phyloP scores from a whole-genome alignment of 257 asterid species.

The Verbascum thapsus region DNA sequence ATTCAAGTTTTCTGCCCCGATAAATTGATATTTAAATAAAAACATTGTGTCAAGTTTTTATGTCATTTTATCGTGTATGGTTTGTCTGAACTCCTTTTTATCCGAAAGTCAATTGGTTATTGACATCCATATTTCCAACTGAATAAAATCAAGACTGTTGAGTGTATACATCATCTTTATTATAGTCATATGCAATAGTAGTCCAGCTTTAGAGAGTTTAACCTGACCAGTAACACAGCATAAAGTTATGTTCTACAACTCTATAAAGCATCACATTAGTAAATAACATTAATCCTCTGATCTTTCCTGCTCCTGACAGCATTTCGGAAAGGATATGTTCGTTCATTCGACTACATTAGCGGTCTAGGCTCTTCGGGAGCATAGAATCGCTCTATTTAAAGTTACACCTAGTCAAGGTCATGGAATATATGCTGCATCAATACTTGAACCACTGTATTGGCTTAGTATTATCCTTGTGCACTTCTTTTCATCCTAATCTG shows the following conservation, averaged over 20 bases:
- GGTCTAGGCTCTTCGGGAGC: too few relatives aligned
- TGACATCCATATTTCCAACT: constrained; percentile 8
- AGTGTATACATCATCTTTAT: background rate
- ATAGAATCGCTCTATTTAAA: too few relatives aligned
- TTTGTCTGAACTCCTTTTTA: background rate
- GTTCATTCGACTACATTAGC: too few relatives aligned
- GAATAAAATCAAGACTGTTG: background rate
- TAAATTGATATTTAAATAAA: background rate
- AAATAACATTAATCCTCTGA: background rate
- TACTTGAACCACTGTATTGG: too few relatives aligned
- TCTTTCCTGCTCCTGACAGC: background rate
- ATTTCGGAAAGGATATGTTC: too few relatives aligned
- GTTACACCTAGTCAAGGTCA: background rate
- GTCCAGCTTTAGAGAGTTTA: constrained; percentile 6
- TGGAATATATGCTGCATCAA: background rate
- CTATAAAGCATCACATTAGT: background rate
- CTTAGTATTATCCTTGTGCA: background rate
- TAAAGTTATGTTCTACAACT: background rate
- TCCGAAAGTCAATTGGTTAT: constrained; percentile 16
- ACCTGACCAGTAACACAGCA: background rate
- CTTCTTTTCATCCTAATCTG: background rate
- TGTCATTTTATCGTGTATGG: background rate
- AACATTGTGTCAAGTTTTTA: background rate
- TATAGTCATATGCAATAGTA: background rate
- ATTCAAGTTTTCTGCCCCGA: background rate